Conservation (phyloP, 2,329 filamentous ascomycete genomes). For the Penicillium italicum region DNA sequence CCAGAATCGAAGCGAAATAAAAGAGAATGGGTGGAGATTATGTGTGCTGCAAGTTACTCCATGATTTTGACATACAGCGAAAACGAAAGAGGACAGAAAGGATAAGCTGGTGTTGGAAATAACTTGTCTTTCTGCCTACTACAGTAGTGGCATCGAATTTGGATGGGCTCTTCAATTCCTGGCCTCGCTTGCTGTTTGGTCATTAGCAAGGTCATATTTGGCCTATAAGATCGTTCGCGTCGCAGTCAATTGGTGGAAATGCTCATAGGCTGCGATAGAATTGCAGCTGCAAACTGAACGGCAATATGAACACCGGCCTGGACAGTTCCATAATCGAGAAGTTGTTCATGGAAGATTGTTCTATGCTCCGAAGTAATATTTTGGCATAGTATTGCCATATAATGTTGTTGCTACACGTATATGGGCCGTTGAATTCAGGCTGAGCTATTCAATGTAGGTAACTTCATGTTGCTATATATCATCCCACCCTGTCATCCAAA, state of each 20-base stretch:
- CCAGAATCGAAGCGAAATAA: neutral
- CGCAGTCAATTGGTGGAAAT: neutral
- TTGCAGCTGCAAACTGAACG: neutral
- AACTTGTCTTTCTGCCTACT: neutral
- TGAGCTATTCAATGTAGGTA: neutral
- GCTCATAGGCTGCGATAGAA: neutral
- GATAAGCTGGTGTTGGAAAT: neutral
- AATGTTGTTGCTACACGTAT: neutral
- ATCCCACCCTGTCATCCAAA: neutral
- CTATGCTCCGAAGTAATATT: neutral
- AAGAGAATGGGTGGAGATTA: neutral
- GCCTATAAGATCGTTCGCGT: neutral
- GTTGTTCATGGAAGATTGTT: neutral
- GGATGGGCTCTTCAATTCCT: neutral
- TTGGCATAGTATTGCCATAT: neutral
- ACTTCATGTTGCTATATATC: neutral
- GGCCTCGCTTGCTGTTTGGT: too few relatives aligned
- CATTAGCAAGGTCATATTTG: neutral
- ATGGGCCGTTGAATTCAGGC: neutral
- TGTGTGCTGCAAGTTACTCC: neutral
- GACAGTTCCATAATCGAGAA: neutral
- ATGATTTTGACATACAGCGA: neutral
- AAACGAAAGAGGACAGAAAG: neutral
- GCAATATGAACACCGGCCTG: neutral
- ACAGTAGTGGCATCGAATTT: neutral